Evolutionary conservation across 768 basidiomycete species (phyloP).

Genomic region (Mycena crocata): DNA sequence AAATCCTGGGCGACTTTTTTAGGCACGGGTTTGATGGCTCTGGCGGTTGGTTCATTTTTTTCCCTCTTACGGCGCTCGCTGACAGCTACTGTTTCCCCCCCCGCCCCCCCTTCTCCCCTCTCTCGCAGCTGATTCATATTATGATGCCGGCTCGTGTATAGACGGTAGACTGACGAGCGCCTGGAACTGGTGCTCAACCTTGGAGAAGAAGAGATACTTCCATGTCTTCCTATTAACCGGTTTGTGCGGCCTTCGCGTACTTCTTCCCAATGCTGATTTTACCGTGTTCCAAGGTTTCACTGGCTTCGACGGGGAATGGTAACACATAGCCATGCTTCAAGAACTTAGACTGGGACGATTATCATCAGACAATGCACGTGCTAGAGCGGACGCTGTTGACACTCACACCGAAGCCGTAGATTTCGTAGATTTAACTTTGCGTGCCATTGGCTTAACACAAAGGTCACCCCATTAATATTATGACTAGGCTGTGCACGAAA

Average conservation of each 20-base stretch:
- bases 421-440: too few relatives aligned
- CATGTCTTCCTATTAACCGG: conserved; percentile 82
- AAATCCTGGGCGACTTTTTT: conserved; percentile 88
- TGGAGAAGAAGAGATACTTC: conserved; percentile 91
- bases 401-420: too few relatives aligned
- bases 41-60: conserved; percentile 49
- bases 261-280: conserved; percentile 14
- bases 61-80: neutral
- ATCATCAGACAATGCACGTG: too few relatives aligned
- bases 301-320: conserved; percentile 91
- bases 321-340: conserved; percentile 21
- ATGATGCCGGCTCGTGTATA: conserved; percentile 87
- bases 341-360: conserved; percentile 19
- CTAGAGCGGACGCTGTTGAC: too few relatives aligned
- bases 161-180: conserved; percentile 90
- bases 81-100: neutral
- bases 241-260: conserved; percentile 46
- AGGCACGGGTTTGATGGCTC: conserved; percentile 90
- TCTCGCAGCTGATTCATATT: conserved; percentile 81
- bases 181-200: conserved; percentile 90
- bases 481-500: too few relatives aligned
- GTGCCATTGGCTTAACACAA: too few relatives aligned
- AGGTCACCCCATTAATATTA: too few relatives aligned
- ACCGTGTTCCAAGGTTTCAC: conserved; percentile 68
- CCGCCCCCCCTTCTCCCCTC: neutral